These are phyloP conservation scores for Parascedosporium putredinis DNA, from an alignment of 2,329 filamentous ascomycete species.

Conservation along the genomic window DNA sequence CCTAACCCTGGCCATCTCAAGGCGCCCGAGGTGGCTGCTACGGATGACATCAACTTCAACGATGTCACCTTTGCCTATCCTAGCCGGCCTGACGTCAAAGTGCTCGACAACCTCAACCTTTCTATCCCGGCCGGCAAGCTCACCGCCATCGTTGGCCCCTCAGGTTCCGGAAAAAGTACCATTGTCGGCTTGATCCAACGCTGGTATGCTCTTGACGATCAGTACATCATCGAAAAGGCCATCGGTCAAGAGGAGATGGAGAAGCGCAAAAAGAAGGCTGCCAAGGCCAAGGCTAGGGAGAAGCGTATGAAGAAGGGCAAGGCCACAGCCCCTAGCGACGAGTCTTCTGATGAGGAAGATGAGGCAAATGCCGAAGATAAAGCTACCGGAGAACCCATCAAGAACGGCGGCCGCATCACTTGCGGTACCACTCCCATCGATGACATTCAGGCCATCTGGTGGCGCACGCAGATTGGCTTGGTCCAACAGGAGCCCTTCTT, in stretches of 20 bases:
- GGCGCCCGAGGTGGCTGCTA: slow-evolving; percentile 26
- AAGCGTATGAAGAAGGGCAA: slow-evolving; percentile 8
- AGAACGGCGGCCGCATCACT: slow-evolving; percentile 10
- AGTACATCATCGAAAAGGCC: slow-evolving; percentile 39
- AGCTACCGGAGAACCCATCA: not conserved
- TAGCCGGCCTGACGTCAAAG: slow-evolving; percentile 50
- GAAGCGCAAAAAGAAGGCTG: slow-evolving; percentile 25
- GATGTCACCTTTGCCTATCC: slow-evolving; percentile 67
- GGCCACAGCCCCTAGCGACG: not conserved
- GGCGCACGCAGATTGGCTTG: slow-evolving; percentile 33
- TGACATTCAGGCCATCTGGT: slow-evolving; percentile 26
- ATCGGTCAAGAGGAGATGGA: slow-evolving; percentile 36
- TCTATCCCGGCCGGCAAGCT: slow-evolving; percentile 53
- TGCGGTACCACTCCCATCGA: slow-evolving; percentile 12
- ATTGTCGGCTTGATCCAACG: slow-evolving; percentile 60
- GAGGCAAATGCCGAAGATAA: slow-evolving; percentile 7
- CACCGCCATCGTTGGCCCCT: slow-evolving; percentile 66
- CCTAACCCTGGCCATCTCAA: slow-evolving; percentile 24
- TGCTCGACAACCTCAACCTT: slow-evolving; percentile 49
- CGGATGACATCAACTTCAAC: slow-evolving; percentile 37
- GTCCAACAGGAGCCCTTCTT: slow-evolving; percentile 45
- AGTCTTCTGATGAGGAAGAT: slow-evolving; percentile 6
- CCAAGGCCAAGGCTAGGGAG: slow-evolving; percentile 16
- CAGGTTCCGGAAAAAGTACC: slow-evolving; percentile 64
- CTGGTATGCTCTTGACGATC: slow-evolving; percentile 55